Evolutionary conservation across 768 basidiomycete genomes (phyloP).

Genomic region (Russula griseocarnosa): DNA sequence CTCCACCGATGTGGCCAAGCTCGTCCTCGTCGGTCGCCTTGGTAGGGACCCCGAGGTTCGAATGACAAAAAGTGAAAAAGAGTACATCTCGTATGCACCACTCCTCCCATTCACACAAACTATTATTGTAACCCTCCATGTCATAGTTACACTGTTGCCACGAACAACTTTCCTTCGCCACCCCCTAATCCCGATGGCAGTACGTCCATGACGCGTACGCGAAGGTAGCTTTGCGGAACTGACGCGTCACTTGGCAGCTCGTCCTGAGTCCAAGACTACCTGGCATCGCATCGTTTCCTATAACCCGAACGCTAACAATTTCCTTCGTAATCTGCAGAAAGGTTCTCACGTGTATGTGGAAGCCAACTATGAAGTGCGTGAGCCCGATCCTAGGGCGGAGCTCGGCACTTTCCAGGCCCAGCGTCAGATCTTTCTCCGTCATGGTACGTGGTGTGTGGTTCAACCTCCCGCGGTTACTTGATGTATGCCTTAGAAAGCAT

Average conservation of each 20-base stretch:
- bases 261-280: slow-evolving; percentile 50
- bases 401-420: slow-evolving; percentile 65
- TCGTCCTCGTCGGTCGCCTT: slow-evolving; percentile 72
- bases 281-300: slow-evolving; percentile 81
- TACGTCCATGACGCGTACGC: slow-evolving; percentile 35
- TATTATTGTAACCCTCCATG: neutral
- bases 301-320: slow-evolving; percentile 54
- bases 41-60: slow-evolving; percentile 67
- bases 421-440: slow-evolving; percentile 77
- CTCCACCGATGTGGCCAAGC: slow-evolving; percentile 63
- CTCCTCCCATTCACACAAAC: neutral
- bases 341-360: slow-evolving; percentile 80
- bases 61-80: slow-evolving; percentile 66
- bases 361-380: slow-evolving; percentile 69
- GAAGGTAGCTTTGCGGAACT: neutral
- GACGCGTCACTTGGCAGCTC: slow-evolving; percentile 40
- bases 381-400: slow-evolving; percentile 64
- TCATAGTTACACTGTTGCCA: slow-evolving; percentile 72
- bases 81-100: slow-evolving; percentile 64
- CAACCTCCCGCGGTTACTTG: neutral
- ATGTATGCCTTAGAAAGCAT: slow-evolving; percentile 45
- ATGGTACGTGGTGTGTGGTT: slow-evolving; percentile 48
- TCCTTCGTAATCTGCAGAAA: slow-evolving; percentile 60
- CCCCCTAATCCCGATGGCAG: slow-evolving; percentile 59
- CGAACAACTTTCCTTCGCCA: slow-evolving; percentile 56